A percentile compares a stretch with the other conserved stretches of the same genome.
Evolutionary conservation across 2,329 filamentous ascomycete species (phyloP).

Genomic region (Diplocarpon rosae): DNA sequence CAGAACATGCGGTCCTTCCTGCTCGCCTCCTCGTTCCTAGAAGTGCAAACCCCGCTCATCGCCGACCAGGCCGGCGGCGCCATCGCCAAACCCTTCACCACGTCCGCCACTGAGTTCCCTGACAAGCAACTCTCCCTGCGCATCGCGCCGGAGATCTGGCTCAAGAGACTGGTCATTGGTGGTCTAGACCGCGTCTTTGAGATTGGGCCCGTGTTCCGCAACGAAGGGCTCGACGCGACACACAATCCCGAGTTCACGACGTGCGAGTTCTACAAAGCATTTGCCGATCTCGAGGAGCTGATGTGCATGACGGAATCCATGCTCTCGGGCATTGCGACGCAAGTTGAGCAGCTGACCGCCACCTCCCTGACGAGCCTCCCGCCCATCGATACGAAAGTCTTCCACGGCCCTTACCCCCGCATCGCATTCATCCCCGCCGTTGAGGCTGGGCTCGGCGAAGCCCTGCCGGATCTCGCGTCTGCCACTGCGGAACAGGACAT

Average conservation of each 20-base stretch:
- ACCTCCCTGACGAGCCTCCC: conserved; percentile 35
- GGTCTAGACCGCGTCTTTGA: conserved; percentile 86
- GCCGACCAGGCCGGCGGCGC: conserved; percentile 78
- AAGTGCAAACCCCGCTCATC: conserved; percentile 86
- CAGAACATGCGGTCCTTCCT: conserved; percentile 66
- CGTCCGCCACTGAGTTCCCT: conserved; percentile 63
- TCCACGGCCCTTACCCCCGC: conserved; percentile 46
- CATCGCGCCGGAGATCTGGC: conserved; percentile 89
- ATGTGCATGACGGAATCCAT: conserved; percentile 67
- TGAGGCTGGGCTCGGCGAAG: conserved; percentile 49
- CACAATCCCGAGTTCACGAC: conserved; percentile 98
- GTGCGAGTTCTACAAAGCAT: conserved; percentile 92
- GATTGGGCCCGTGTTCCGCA: conserved; percentile 84
- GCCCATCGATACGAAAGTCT: conserved; percentile 30
- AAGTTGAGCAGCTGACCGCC: conserved; percentile 37
- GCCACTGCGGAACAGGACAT: conserved; percentile 48
- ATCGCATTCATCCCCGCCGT: conserved; percentile 77
- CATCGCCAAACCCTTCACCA: conserved; percentile 75
- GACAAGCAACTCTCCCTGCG: conserved; percentile 64
- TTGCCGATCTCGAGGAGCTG: conserved; percentile 63
- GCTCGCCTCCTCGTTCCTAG: conserved; percentile 60
- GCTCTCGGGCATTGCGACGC: conserved; percentile 46
- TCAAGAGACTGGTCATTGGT: conserved; percentile 84
- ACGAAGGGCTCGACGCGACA: conserved; percentile 81
- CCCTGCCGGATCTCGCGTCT: conserved; percentile 30